These are phyloP conservation scores for Pichia pseudocactophila DNA, from an alignment of 805 yeast species.

Conservation along the genomic window DNA sequence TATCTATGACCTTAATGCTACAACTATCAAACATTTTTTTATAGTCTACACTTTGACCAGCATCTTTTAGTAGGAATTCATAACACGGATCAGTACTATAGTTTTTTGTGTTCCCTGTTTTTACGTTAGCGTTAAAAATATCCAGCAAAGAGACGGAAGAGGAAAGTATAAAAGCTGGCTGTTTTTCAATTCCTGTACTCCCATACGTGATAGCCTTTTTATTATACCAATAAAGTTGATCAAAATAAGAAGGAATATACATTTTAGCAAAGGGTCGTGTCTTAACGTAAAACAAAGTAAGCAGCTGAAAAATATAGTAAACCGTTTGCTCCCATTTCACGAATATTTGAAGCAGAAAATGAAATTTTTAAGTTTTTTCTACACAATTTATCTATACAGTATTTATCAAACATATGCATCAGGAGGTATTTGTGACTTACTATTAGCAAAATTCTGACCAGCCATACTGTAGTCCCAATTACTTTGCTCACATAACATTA, in stretches of 20 bases:
- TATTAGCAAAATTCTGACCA: slow-evolving; percentile 57
- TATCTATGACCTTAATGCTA: not conserved
- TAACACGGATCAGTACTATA: not conserved
- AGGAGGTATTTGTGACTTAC: slow-evolving; percentile 45
- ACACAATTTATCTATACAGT: too few relatives aligned
- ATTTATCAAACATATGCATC: slow-evolving; percentile 38
- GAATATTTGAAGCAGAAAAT: too few relatives aligned
- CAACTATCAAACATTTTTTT: not conserved
- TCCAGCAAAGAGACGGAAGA: not conserved
- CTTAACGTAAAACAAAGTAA: too few relatives aligned
- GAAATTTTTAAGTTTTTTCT: too few relatives aligned
- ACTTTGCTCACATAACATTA: slow-evolving; percentile 82
- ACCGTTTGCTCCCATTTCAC: too few relatives aligned
- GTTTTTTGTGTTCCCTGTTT: not conserved
- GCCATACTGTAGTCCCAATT: slow-evolving; percentile 73
- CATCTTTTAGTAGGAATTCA: not conserved
- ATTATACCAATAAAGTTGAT: slow-evolving; percentile 7
- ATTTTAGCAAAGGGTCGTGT: slow-evolving; percentile 5
- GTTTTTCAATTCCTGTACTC: not conserved
- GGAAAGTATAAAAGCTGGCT: too few relatives aligned
- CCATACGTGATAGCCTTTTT: slow-evolving; percentile 3
- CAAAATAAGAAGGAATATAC: not conserved
- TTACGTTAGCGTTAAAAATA: not conserved
- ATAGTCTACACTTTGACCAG: not conserved
- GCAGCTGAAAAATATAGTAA: too few relatives aligned